Base-by-base conservation (phyloP, 2,329 filamentous ascomycete genomes). In the Cladophialophora psammophila region DNA sequence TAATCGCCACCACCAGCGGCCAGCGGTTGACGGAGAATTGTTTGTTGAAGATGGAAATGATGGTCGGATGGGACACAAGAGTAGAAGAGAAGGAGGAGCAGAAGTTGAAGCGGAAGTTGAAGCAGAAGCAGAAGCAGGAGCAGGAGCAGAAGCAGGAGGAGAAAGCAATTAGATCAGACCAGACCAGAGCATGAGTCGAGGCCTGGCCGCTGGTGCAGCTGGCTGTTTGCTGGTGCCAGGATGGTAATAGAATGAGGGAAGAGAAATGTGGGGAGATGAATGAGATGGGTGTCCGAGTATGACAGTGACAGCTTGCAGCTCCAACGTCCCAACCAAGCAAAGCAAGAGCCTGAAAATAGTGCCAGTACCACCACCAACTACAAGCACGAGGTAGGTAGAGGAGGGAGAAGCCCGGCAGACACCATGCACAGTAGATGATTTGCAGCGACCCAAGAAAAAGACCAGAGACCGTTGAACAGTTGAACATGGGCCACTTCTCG, bases 101-200 rank as follows among this genome's bases (percentile, higher is more conserved):
- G 15, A 42, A 42, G 5, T n/a, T n/a, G n/a, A n/a, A n/a, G n/a
- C n/a, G n/a, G n/a, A n/a, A n/a, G n/a, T n/a, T n/a, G n/a, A n/a
- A 15, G 15, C 38, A 13, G 36, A 12, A n/a, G 10, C 2, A 42
- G 15, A 42, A 42, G 5, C 38, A 12, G 38, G 15, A 42, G 15
- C 31, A 15, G 38, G 26, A 50, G 10, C 2, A 42, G 15, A n/a
- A 42, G 5, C 38, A 12, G 12, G 15, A 42, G 15, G 4, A 15
- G 38, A 50, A 50, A 26, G 26, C 26, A 3, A 26, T 3, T 3
- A 26, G 26, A 26, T 26, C 45, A 18, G 45, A 12, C 42, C 42
- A 48, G 38, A 42, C 40, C 40, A 42, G 45, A 26, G 18, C 45
- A 50, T 10, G 45, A 50, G 45, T 50, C 45, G 45, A 50, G 45